Evolutionary conservation across 371 early-diverging fungal species (phyloP), one percentile per base, ranked within the genome.

Genomic region (Basidiobolus heterosporus): DNA sequence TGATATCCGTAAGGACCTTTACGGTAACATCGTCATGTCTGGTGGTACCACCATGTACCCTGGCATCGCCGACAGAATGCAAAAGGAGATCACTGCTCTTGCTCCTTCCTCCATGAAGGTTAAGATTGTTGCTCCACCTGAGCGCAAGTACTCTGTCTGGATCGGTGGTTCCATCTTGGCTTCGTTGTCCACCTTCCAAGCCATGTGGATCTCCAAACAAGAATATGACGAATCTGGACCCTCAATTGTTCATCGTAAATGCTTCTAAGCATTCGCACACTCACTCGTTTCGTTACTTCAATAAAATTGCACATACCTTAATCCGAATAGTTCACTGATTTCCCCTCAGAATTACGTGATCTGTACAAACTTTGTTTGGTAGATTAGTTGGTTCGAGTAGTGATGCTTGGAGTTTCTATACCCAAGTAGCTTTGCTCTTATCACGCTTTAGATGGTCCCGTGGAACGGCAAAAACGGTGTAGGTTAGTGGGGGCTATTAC

Each of bases 71-170:
- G 95, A 92, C 66, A 85, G 98, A 61, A 88, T 98, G 81, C 90
- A 92, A 67, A 89, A 91, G 69, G 99, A 99, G 72, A 88, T 99
- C 66, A 87, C 91, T 52, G 85, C 90, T 41, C 72, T 99, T 54
- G 98, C 99, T 38, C 94, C 98, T 41, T 85, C 92, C 57, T 85
- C 90, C 61, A 97, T 96, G 88, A 93, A 93, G 83, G 88, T 99
- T 78, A 92, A 95, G 87, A 95, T 99, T 63, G 93, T 98, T 56
- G 95, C 98, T 55, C 99, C 99, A 45, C 98, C 99, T 47, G 99
- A 99, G 74, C 87, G 99, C 67, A 99, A 99, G 76, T 99, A 99
- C 90, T 93, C 96, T 60, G 99, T 98, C 69, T 99, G 99, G 99
- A 98, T 99, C 66, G 99, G 99, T 79, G 99, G 99, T 55, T 98